Percentiles rank a stretch among this genome's conserved stretches.
These are phyloP conservation scores for Acanthamoeba quina DNA, from an alignment of 208 protist species.

Conservation along the genomic window DNA sequence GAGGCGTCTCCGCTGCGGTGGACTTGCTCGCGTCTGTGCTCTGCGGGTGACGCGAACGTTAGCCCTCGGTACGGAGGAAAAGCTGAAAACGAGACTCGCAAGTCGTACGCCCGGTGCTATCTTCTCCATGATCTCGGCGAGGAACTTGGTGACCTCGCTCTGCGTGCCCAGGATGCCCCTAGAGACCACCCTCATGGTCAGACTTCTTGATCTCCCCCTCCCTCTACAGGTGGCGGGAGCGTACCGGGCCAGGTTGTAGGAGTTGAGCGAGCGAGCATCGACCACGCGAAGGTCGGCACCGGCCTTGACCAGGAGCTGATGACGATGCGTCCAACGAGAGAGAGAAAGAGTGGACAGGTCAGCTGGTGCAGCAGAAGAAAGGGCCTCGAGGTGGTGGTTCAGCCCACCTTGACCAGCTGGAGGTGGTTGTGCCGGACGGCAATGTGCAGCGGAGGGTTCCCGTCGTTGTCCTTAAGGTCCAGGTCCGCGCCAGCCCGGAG, in stretches of 20 bases:
- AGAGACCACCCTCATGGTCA: not conserved
- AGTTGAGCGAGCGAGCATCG: conserved; percentile 23
- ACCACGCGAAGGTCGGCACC: not conserved
- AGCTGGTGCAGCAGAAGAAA: not conserved
- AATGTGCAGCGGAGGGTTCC: conserved; percentile 42
- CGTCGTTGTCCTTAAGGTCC: conserved; percentile 45
- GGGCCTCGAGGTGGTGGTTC: not conserved
- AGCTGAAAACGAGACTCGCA: not conserved
- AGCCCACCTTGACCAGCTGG: conserved; percentile 17
- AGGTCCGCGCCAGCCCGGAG: conserved; percentile 50
- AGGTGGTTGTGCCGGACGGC: conserved; percentile 39
- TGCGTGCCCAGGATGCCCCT: conserved; percentile 20
- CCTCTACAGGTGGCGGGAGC: not conserved
- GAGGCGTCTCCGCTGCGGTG: no score
- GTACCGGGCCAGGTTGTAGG: conserved; percentile 18
- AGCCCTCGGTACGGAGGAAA: not conserved
- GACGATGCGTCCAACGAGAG: not conserved
- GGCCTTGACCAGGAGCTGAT: conserved; percentile 41
- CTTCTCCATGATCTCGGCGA: conserved; percentile 67
- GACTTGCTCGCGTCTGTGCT: not conserved
- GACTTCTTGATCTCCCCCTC: not conserved
- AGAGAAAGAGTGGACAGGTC: not conserved
- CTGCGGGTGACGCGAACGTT: not conserved
- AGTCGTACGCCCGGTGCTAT: not conserved
- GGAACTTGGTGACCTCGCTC: conserved; percentile 33